Conservation (phyloP, 352 stramenopile species). For the Aphanomyces cochlioides region DNA sequence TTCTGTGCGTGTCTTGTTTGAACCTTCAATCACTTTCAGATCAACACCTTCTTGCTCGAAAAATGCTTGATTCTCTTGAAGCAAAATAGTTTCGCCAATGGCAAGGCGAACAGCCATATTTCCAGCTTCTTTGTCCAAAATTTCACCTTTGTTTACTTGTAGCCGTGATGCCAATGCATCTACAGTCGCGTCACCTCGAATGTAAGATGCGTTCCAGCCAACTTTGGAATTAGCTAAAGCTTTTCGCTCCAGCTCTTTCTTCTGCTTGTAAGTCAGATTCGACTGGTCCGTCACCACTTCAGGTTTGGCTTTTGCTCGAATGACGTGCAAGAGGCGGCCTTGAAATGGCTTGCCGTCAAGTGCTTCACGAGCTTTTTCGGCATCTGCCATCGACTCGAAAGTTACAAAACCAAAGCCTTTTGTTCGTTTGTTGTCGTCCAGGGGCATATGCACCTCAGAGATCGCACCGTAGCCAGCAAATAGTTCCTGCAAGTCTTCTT, state of each 20-base stretch:
- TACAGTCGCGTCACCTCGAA: slow-evolving; percentile 85
- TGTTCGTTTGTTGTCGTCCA: slow-evolving; percentile 93
- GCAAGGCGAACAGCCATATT: slow-evolving; percentile 97
- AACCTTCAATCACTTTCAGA: slow-evolving; percentile 54
- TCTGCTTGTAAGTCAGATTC: slow-evolving; percentile 84
- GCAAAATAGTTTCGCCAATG: slow-evolving; percentile 96
- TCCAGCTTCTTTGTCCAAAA: slow-evolving; percentile 93
- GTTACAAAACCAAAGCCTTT: slow-evolving; percentile 98
- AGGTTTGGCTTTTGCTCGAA: slow-evolving; percentile 79
- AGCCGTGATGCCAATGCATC: slow-evolving; percentile 64
- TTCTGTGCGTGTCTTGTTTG: slow-evolving; percentile 65
- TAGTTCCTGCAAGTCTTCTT: slow-evolving; percentile 93
- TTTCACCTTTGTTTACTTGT: slow-evolving; percentile 80
- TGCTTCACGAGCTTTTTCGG: slow-evolving; percentile 78
- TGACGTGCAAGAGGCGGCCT: slow-evolving; percentile 93
- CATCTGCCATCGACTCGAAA: slow-evolving; percentile 90
- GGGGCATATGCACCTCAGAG: slow-evolving; percentile 92
- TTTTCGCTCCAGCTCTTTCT: slow-evolving; percentile 86
- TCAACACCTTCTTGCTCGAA: slow-evolving; percentile 94
- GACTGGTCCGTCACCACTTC: slow-evolving; percentile 45
- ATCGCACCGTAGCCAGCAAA: slow-evolving; percentile 89
- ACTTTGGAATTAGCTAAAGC: slow-evolving; percentile 65
- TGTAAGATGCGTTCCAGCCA: slow-evolving; percentile 95
- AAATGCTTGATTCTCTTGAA: slow-evolving; percentile 98
- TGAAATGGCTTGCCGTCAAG: slow-evolving; percentile 95